phyloP scores from a whole-genome alignment of 2,329 filamentous ascomycete genomes.

The Zymoseptoria pseudotritici region DNA sequence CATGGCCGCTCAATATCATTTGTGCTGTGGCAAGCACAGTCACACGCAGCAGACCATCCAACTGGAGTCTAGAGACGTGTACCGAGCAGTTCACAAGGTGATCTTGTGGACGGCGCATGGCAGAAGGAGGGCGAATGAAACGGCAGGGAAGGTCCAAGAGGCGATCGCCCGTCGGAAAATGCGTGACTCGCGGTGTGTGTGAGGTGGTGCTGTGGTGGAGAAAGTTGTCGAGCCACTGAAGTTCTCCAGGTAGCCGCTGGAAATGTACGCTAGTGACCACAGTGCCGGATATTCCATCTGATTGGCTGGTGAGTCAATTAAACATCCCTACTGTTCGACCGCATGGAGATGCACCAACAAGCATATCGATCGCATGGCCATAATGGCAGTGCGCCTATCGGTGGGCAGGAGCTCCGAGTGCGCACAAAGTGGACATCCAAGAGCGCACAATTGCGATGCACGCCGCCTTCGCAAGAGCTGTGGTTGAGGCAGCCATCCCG shows the following conservation, averaged over 20 bases:
- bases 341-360: not conserved
- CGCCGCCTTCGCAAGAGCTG: no score
- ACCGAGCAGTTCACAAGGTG: not conserved
- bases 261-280: not conserved
- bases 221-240: not conserved
- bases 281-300: not conserved
- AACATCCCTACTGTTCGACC: not conserved
- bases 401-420: no score
- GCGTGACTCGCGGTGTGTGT: not conserved
- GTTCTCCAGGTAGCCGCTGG: not conserved
- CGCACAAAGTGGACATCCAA: no score
- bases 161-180: not conserved
- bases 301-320: not conserved
- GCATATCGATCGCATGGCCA: not conserved
- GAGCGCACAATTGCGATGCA: no score
- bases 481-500: no score
- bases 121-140: not conserved
- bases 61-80: not conserved
- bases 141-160: not conserved
- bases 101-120: not conserved
- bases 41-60: not conserved
- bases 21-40: not conserved
- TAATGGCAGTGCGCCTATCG: not conserved
- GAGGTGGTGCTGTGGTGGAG: not conserved
- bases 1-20: not conserved